phyloP scores from a whole-genome alignment of 768 basidiomycete genomes.

The Podaxis rugospora region DNA sequence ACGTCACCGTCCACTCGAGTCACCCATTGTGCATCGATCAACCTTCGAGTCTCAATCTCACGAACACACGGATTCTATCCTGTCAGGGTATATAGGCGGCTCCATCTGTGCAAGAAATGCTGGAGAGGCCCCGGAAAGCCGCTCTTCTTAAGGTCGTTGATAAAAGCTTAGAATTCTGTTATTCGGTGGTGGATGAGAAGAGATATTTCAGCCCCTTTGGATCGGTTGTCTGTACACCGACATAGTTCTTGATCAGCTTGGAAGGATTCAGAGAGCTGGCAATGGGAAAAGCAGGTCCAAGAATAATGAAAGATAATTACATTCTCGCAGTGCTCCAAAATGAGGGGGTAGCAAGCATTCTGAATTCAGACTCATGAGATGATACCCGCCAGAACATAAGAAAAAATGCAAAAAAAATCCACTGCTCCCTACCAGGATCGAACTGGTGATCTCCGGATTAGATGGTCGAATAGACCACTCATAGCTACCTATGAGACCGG shows the following conservation, averaged over 20 bases:
- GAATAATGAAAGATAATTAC: no score
- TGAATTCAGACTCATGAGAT: no score
- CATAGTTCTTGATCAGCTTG: no score
- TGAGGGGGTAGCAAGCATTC: no score
- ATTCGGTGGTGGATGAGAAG: background rate
- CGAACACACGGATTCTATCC: conserved; percentile 9
- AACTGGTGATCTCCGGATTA: conserved; percentile 13
- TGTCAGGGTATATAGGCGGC: background rate
- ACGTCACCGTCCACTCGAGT: conserved; percentile 16
- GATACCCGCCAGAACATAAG: background rate
- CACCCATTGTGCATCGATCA: conserved; percentile 8
- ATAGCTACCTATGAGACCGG: conserved; percentile 9
- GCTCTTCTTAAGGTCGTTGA: background rate
- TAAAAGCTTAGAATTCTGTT: background rate
- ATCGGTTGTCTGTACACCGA: no score
- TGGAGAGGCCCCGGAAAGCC: background rate
- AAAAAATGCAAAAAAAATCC: background rate
- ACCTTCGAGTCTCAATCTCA: conserved; percentile 12
- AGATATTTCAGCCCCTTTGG: background rate
- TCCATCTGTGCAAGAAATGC: background rate
- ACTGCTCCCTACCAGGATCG: conserved; percentile 12
- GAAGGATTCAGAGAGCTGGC: no score
- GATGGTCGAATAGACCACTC: background rate
- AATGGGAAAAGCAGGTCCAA: no score
- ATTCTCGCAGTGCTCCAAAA: no score